phyloP scores from a whole-genome alignment of 495 filamentous ascomycete genomes.

The Aspergillus steynii region DNA sequence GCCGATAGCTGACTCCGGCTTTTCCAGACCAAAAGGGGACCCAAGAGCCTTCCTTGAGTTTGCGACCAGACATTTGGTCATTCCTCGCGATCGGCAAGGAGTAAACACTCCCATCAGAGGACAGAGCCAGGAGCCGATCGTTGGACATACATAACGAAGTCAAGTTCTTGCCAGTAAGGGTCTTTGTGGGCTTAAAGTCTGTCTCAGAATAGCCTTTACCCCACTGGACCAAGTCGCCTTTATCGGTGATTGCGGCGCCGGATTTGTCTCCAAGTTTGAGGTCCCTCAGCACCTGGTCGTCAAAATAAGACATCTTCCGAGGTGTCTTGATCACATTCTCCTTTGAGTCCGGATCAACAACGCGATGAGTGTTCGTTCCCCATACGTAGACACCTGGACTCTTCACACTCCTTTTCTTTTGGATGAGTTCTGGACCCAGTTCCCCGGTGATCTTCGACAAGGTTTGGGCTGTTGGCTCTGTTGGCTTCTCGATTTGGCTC shows the following conservation, averaged over 20 bases:
- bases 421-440: conserved; percentile 74
- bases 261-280: conserved; percentile 81
- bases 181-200: conserved; percentile 60
- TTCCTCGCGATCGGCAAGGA: conserved; percentile 74
- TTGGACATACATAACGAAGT: conserved; percentile 68
- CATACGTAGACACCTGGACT: conserved; percentile 90
- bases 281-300: conserved; percentile 81
- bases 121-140: conserved; percentile 81
- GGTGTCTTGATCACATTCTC: conserved; percentile 77
- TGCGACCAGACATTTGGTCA: conserved; percentile 66
- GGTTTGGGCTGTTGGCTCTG: conserved; percentile 21
- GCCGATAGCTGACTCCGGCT: conserved; percentile 68
- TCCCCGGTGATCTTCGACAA: conserved; percentile 48
- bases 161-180: conserved; percentile 80
- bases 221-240: conserved; percentile 92
- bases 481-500: conserved; percentile 20
- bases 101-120: conserved; percentile 77
- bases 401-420: conserved; percentile 86
- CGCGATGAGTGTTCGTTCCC: conserved; percentile 84
- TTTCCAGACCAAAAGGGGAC: conserved; percentile 66
- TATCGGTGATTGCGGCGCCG: conserved; percentile 86
- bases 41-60: conserved; percentile 67
- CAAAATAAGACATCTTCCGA: conserved; percentile 76
- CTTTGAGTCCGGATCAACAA: conserved; percentile 80
- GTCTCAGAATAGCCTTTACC: conserved; percentile 69